Evolutionary conservation across 371 early-diverging fungal genomes (phyloP).

Genomic region (Zopfochytrium polystomum): DNA sequence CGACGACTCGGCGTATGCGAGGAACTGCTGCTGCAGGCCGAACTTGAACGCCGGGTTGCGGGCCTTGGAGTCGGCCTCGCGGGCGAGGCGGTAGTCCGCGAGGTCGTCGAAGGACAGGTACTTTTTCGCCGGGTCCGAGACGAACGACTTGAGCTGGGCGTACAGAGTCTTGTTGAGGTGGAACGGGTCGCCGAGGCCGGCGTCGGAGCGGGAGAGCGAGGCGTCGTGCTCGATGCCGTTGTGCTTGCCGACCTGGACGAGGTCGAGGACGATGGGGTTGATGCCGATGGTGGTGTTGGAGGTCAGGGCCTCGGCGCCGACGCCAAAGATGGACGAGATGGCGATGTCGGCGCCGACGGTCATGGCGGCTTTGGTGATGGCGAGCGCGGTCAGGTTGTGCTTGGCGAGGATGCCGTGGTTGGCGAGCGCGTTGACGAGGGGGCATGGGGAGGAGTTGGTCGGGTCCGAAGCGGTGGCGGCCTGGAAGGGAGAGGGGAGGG

Average conservation of each 20-base stretch:
- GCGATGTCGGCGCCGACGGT: too few species aligned
- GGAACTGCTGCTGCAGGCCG: conserved; percentile 18
- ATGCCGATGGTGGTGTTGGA: too few species aligned
- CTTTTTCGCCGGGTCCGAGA: conserved; percentile 18
- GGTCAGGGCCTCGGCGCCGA: too few species aligned
- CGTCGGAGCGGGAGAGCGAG: conserved; percentile 25
- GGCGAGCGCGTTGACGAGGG: too few species aligned
- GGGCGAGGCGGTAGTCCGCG: conserved; percentile 19
- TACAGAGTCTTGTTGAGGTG: conserved; percentile 19
- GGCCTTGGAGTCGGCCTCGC: conserved; percentile 23
- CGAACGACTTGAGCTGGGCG: conserved; percentile 16
- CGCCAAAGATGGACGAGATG: too few species aligned
- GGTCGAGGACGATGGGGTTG: too few species aligned
- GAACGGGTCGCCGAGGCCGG: conserved; percentile 19
- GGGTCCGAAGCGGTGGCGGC: too few species aligned
- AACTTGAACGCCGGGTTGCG: conserved; percentile 27
- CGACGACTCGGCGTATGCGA: conserved; percentile 26
- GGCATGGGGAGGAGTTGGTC: too few species aligned
- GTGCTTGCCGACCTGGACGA: not conserved
- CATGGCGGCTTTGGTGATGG: too few species aligned
- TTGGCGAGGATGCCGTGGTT: too few species aligned
- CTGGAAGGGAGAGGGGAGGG: too few species aligned
- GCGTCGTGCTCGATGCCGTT: conserved; percentile 37
- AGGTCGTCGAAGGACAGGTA: conserved; percentile 21
- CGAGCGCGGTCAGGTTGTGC: too few species aligned